Base-by-base conservation (phyloP, 225 moss, liverwort and hornwort genomes). In the Rhytidiadelphus loreus region DNA sequence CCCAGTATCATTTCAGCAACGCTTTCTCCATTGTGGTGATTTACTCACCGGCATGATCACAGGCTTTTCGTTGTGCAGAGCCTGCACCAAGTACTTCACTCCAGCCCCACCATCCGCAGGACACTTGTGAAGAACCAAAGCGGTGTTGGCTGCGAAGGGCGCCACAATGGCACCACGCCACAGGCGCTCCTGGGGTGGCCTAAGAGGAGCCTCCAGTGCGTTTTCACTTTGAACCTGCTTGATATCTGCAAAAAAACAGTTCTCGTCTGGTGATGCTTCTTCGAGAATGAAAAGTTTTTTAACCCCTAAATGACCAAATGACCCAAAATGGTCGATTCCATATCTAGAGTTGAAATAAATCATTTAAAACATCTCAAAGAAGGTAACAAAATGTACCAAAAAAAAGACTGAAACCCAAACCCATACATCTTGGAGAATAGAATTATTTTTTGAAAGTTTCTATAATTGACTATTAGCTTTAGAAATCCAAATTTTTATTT, bases 121-220 rank as follows among this genome's bases (percentile, higher is more conserved):
- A 82, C 98, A 97, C 89, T 95, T 98, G 89, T 95, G 92, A 46
- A 98, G 94, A 59, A 97, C 91, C 60, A 98, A 90, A 37, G 97
- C 97, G 10, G 96, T 98, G 87, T 98, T 98, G 76, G 97, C 97
- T 84, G 93, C 97, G 88, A 97, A 98, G 24, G 98, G 98, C 57
- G 97, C 93, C 57, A 97, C 94, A 59, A 94, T 84, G 63, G 95
- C 90, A 17, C 93, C 95, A 88, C 93, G 94, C 98, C 98, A 98
- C 55, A 84, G 66, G 50, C 95, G 90, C 74, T 82, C 28, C 53
- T 94, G 91, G 48, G 96, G 95, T 87, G 96, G 96, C 64, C 87
- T 90, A 21, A 73, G 61, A n/a, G 95, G 92, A 83, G 92, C 89
- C 59, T 93, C 82, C 84, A 97, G 63, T 19, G 96, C 89, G 72